Percentiles rank a stretch among this genome's conserved stretches.
Conservation (phyloP, 1,139 yeast genomes). For the Blastobotrys illinoisensis region DNA sequence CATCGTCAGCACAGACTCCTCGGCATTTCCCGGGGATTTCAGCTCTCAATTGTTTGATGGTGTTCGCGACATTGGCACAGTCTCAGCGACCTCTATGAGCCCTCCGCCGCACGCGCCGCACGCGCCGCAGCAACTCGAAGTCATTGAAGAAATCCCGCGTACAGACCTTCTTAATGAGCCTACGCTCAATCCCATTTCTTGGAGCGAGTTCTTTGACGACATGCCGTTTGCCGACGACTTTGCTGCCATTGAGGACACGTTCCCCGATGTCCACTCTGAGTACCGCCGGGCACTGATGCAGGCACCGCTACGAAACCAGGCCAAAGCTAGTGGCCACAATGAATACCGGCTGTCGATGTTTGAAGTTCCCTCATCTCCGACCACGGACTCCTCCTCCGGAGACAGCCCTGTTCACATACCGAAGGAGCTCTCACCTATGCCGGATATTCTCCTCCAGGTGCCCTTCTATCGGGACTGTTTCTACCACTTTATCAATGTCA, state of each 20-base stretch:
- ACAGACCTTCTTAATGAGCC: background rate
- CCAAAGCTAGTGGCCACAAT: background rate
- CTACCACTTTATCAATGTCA: conserved; percentile 58
- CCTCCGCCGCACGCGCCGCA: background rate
- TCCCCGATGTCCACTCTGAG: conserved; percentile 7
- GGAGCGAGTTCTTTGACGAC: conserved; percentile 2
- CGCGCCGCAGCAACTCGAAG: background rate
- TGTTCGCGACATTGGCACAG: background rate
- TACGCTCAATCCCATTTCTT: conserved; percentile 1
- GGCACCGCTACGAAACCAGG: conserved; percentile 15
- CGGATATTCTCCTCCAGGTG: conserved; percentile 51
- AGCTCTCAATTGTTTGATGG: background rate
- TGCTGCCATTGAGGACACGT: conserved; percentile 6
- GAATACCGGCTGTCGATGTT: background rate
- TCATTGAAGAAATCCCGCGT: background rate
- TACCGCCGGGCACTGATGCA: conserved; percentile 18
- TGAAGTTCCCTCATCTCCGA: background rate
- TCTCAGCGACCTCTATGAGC: background rate
- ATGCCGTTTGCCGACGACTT: conserved; percentile 7
- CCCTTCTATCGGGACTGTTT: conserved; percentile 57
- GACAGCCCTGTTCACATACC: background rate
- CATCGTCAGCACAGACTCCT: background rate
- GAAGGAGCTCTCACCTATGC: conserved; percentile 48
- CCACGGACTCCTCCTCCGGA: background rate
- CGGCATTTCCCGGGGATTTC: background rate